Evolutionary conservation across 2,329 filamentous ascomycete genomes (phyloP), one percentile per base, ranked within the genome.

Genomic region (Ophioceras dolichostomum): DNA sequence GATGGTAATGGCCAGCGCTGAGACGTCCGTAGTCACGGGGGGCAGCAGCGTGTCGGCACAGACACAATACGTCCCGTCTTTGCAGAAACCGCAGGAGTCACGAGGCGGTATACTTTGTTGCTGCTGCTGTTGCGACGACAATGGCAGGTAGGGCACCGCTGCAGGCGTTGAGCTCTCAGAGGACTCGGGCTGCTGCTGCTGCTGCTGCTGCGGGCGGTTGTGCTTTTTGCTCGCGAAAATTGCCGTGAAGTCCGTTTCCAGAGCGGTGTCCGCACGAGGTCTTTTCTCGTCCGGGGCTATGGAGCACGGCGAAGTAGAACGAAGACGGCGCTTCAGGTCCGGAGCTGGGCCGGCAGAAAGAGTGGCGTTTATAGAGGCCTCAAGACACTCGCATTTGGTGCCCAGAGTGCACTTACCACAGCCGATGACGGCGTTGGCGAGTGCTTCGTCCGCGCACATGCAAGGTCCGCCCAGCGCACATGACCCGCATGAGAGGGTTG

Each of bases 1-100:
- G 6, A 63, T 55, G 1, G 58, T 54, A 3, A 43, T 34, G 29
- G 64, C 60, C 12, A 60, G 51, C 2, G 55, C 54, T 10, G 60
- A 56, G 47, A 59, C 56, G 1, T 61, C 56, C 22, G 56, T 58
- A 13, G 46, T 46, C 10, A 48, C 35, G 10, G 49, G 43, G 12
- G 48, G 43, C 41, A 54, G 51, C 14, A 54, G 51, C 14, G 51
- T 46, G 9, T 88, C 83, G 18, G 83, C 83, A 56, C 84, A 91
- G 45, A 87, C 76, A 51, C 84, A 91, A 48, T 84, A 84, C 1
- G 80, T 87, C 4, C 82, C 83, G 41, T 88, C 82, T 43, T 79
- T 75, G 58, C 84, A 91, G 60, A 91, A 91, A 6, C 84, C 84
- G 54, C 84, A 91, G 16, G 74, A 71, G 48, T 89, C 83, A 43